phyloP scores from a whole-genome alignment of 1,139 yeast species.

The Yamadazyma taylorii region DNA sequence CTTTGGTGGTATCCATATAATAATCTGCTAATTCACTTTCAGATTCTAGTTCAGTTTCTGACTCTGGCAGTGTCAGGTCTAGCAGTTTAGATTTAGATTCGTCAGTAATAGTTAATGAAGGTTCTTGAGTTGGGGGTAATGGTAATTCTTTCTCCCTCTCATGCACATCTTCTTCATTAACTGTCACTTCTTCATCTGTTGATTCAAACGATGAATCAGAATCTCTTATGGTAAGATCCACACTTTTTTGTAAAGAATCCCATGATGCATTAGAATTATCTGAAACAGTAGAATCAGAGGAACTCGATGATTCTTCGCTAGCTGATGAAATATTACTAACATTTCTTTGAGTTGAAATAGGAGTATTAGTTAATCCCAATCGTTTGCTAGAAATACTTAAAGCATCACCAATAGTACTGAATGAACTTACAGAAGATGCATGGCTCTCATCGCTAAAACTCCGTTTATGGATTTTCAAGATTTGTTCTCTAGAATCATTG shows the following conservation, averaged over 20 bases:
- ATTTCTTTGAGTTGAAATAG: conserved; percentile 5
- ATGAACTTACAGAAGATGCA: conserved; percentile 40
- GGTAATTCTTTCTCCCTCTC: conserved; percentile 7
- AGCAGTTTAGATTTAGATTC: background rate
- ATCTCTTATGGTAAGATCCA: conserved; percentile 26
- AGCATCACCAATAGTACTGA: conserved; percentile 37
- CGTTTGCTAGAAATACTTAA: conserved; percentile 20
- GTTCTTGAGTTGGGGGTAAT: conserved; percentile 1
- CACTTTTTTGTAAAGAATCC: conserved; percentile 37
- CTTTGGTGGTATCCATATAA: conserved; percentile 6
- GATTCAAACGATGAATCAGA: conserved; percentile 10
- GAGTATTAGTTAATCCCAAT: conserved; percentile 1
- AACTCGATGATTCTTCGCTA: conserved; percentile 7
- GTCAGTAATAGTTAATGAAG: background rate
- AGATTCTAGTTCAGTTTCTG: conserved; percentile 1
- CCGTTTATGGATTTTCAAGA: conserved; percentile 27
- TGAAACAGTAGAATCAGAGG: conserved; percentile 12
- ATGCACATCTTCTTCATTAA: background rate
- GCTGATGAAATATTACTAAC: conserved; percentile 9
- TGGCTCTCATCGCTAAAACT: conserved; percentile 41
- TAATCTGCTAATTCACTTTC: conserved; percentile 15
- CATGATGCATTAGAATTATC: conserved; percentile 23
- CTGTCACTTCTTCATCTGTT: conserved; percentile 5
- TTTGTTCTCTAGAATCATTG: conserved; percentile 6
- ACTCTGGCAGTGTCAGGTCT: too few species aligned